Percentiles rank a stretch among this genome's conserved stretches.
phyloP scores from a whole-genome alignment of 331 rosid genomes.

The Phaseolus coccineus region DNA sequence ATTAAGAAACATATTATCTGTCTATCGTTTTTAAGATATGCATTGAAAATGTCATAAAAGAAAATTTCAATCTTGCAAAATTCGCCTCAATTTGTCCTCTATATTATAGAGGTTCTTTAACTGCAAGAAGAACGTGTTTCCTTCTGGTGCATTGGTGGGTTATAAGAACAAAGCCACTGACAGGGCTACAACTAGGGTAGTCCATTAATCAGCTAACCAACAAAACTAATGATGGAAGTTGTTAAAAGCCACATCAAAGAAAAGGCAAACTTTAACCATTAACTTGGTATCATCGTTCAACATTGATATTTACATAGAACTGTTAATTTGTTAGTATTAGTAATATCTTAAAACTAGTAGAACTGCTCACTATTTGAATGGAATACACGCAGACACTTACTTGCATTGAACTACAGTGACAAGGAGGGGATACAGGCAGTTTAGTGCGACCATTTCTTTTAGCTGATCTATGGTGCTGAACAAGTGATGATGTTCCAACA shows the following conservation, averaged over 20 bases:
- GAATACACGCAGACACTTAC: slow-evolving; percentile 44
- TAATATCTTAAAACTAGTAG: background rate
- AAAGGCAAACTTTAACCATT: background rate
- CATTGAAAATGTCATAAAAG: background rate
- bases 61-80: background rate
- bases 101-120: background rate
- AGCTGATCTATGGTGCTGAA: slow-evolving; percentile 44
- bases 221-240: background rate
- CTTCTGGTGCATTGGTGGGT: background rate
- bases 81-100: background rate
- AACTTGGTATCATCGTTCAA: background rate
- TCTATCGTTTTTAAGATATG: background rate
- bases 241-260: background rate
- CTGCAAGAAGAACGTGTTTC: background rate
- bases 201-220: background rate
- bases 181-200: background rate
- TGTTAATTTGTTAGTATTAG: background rate
- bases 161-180: background rate
- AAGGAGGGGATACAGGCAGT: slow-evolving; percentile 52
- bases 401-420: slow-evolving; percentile 52
- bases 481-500: slow-evolving; percentile 48
- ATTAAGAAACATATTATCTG: too few relatives aligned
- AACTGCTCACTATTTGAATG: background rate
- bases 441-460: slow-evolving; percentile 41
- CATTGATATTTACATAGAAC: background rate